A percentile compares a stretch with the other conserved stretches of the same genome.
Conservation (phyloP, 2,329 filamentous ascomycete species). For the Elsinoe necatrix region DNA sequence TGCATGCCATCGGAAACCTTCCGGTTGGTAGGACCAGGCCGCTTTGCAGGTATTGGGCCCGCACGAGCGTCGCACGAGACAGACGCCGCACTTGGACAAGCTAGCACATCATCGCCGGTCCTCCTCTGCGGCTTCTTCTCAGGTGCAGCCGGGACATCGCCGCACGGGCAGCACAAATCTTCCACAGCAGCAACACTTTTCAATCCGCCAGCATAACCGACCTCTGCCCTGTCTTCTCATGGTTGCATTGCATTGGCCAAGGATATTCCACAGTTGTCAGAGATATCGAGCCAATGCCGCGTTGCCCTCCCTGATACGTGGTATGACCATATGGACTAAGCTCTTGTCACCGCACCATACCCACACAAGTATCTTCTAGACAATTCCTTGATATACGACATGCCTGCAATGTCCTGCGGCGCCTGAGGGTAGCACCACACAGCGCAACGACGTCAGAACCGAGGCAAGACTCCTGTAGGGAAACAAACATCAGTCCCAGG, state of each 20-base stretch:
- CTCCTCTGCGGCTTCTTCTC: background rate
- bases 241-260: background rate
- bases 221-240: background rate
- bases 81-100: background rate
- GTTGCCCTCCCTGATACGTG: background rate
- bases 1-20: background rate
- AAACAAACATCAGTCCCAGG: too few species aligned
- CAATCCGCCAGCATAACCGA: background rate
- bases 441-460: too few species aligned
- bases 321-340: too few species aligned
- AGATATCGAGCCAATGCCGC: background rate
- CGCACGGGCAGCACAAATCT: background rate
- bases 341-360: too few species aligned
- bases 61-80: background rate
- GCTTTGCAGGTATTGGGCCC: too few species aligned
- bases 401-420: too few species aligned
- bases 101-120: background rate
- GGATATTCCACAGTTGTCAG: background rate
- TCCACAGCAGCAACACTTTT: background rate
- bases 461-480: too few species aligned
- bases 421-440: too few species aligned
- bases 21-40: background rate
- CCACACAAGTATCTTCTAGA: too few species aligned
- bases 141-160: background rate
- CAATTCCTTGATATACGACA: too few species aligned